Evolutionary conservation across 1,139 yeast genomes (phyloP).

Genomic region (Lodderomyces margitis): DNA sequence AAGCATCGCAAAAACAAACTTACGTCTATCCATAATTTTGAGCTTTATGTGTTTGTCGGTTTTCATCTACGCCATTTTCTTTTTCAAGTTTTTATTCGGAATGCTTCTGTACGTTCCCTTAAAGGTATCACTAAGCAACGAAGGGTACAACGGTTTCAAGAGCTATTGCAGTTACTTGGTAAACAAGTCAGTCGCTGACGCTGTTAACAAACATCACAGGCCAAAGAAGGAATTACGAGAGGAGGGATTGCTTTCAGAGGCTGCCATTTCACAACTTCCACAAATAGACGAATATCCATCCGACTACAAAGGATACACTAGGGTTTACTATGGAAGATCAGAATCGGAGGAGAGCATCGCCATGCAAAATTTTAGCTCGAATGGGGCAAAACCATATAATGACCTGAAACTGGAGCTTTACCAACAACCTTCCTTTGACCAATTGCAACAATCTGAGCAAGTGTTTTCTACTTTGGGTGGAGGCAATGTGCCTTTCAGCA

Average conservation of each 20-base stretch:
- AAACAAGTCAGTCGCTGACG: conserved; percentile 50
- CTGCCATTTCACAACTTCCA: conserved; percentile 13
- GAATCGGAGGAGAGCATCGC: conserved; percentile 8
- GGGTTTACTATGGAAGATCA: conserved; percentile 6
- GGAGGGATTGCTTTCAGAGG: conserved; percentile 28
- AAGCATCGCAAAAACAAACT: conserved; percentile 57
- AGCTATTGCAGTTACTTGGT: conserved; percentile 58
- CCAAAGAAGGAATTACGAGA: conserved; percentile 32
- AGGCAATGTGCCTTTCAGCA: conserved; percentile 1
- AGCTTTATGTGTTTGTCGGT: conserved; percentile 77
- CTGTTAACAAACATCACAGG: conserved; percentile 51
- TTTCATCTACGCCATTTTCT: conserved; percentile 70
- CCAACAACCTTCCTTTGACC: conserved; percentile 4
- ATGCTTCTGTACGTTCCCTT: conserved; percentile 56
- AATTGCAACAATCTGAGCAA: conserved; percentile 6
- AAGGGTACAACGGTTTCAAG: conserved; percentile 42
- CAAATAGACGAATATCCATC: conserved; percentile 8
- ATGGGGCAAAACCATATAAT: background rate
- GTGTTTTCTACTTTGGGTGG: conserved; percentile 9
- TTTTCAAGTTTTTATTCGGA: conserved; percentile 59
- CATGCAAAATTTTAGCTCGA: conserved; percentile 1
- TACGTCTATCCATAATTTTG: conserved; percentile 65
- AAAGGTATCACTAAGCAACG: conserved; percentile 41
- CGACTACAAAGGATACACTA: conserved; percentile 10
- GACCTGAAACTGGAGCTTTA: conserved; percentile 1